Percentiles rank a stretch among this genome's conserved stretches.
Conservation (phyloP, 2,329 filamentous ascomycete species). For the Aspergillus unguis region DNA sequence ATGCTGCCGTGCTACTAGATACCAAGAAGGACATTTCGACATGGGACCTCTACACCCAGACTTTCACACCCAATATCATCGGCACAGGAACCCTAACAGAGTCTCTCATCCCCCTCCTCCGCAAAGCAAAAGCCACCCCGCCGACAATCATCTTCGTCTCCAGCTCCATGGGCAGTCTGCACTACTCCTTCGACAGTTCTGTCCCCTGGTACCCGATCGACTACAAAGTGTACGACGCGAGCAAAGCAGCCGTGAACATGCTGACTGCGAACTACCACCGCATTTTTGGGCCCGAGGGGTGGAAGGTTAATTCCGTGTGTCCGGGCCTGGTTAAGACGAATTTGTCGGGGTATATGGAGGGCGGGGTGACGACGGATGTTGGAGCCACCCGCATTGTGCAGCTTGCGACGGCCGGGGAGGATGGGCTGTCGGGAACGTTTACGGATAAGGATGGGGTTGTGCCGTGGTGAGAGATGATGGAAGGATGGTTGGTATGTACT, state of each 20-base stretch:
- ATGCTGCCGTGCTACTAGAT: neutral
- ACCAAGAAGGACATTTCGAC: neutral
- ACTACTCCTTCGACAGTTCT: neutral
- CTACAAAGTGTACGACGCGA: neutral
- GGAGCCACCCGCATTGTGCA: neutral
- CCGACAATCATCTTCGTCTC: neutral
- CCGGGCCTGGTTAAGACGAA: neutral
- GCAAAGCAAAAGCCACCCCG: neutral
- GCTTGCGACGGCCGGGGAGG: neutral
- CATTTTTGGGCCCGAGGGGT: neutral
- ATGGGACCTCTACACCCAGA: neutral
- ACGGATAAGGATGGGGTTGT: neutral
- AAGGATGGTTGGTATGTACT: neutral
- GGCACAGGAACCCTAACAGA: neutral
- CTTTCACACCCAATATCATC: neutral
- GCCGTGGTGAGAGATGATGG: conserved; percentile 1
- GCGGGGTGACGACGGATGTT: neutral
- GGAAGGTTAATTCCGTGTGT: neutral
- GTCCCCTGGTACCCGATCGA: neutral
- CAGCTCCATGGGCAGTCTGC: neutral
- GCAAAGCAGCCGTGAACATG: conserved; percentile 1
- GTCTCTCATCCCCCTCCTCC: neutral
- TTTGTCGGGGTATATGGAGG: neutral
- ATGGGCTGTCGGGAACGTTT: neutral
- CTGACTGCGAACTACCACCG: neutral